Conservation (phyloP, 352 stramenopile species). For the Peronospora farinosa region DNA sequence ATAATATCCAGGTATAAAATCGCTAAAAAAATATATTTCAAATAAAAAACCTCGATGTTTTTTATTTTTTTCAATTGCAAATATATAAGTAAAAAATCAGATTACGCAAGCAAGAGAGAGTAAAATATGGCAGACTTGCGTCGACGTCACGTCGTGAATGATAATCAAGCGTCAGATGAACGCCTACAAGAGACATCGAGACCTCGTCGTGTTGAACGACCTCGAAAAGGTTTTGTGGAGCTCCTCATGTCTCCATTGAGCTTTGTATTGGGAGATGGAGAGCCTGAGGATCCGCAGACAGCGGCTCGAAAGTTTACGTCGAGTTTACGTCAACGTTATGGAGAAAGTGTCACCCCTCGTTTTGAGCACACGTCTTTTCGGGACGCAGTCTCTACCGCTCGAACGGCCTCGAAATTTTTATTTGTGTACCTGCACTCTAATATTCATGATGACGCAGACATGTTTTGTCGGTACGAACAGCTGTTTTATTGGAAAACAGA, state of each 20-base stretch:
- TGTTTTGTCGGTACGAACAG: constrained; percentile 57
- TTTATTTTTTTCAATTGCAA: no score
- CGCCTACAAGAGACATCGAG: neutral
- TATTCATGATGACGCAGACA: constrained; percentile 71
- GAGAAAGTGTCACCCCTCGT: constrained; percentile 42
- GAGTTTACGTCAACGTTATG: constrained; percentile 50
- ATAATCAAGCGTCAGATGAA: neutral
- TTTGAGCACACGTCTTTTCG: constrained; percentile 82
- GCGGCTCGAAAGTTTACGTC: constrained; percentile 52
- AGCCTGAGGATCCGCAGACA: constrained; percentile 58
- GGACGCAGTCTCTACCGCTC: constrained; percentile 69
- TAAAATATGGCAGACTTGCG: constrained; percentile 16
- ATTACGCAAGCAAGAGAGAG: no score
- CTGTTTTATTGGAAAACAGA: neutral
- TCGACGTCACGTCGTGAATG: constrained; percentile 25
- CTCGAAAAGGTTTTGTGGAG: constrained; percentile 64
- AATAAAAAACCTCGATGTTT: no score
- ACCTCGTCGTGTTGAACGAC: constrained; percentile 4
- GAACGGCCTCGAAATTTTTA: constrained; percentile 78
- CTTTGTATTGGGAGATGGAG: constrained; percentile 63
- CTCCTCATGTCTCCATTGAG: constrained; percentile 69
- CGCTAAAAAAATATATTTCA: no score
- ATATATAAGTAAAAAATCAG: no score
- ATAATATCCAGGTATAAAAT: no score
- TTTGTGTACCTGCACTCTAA: constrained; percentile 81